These are phyloP conservation scores for Beauveria australis DNA, from an alignment of 2,329 filamentous ascomycete genomes.

Conservation along the genomic window DNA sequence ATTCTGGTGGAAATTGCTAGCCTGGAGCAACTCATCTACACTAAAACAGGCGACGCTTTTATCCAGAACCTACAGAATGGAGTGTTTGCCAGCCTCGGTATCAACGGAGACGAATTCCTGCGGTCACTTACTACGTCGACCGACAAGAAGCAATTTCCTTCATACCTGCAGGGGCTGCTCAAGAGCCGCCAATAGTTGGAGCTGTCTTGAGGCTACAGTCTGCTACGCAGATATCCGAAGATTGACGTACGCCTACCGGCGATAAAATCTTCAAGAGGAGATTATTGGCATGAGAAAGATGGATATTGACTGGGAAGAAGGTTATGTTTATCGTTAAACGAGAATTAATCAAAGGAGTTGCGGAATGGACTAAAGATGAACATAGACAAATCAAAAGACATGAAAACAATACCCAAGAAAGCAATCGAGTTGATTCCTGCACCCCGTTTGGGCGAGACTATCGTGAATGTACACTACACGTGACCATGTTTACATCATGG, in stretches of 20 bases:
- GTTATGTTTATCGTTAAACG: background rate
- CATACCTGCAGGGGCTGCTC: conserved; percentile 54
- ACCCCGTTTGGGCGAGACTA: background rate
- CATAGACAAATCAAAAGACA: conserved; percentile 8
- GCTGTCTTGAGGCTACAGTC: background rate
- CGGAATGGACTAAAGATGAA: conserved; percentile 4
- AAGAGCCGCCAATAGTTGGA: conserved; percentile 31
- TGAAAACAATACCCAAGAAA: conserved; percentile 1
- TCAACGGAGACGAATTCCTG: conserved; percentile 53
- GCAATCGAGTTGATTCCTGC: background rate
- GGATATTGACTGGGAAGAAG: background rate
- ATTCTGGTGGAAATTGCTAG: conserved; percentile 81
- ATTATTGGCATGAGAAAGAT: background rate
- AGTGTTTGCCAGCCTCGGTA: conserved; percentile 57
- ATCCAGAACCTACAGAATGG: conserved; percentile 57
- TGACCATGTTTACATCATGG: background rate
- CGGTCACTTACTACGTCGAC: conserved; percentile 48
- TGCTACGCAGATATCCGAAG: background rate
- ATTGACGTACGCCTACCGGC: background rate
- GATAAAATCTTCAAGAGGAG: background rate
- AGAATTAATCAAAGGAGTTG: conserved; percentile 9
- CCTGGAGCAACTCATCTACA: conserved; percentile 82
- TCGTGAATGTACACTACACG: background rate
- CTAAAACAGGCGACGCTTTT: conserved; percentile 80
- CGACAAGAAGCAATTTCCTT: conserved; percentile 54